Evolutionary conservation across 352 stramenopile genomes (phyloP).

Genomic region (Aphanomyces stellatus): DNA sequence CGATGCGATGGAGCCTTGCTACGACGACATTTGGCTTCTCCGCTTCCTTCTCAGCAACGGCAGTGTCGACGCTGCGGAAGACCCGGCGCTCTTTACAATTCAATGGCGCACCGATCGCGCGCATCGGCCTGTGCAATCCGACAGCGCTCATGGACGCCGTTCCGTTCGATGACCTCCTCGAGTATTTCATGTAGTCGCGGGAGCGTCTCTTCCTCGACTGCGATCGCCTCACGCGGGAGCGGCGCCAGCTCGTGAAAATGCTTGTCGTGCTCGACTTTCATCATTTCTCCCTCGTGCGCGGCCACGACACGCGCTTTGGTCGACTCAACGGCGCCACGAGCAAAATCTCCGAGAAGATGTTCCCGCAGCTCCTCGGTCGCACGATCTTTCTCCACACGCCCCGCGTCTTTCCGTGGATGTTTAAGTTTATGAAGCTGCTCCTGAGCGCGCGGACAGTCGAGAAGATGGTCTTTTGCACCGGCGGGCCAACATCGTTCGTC

Average conservation of each 20-base stretch:
- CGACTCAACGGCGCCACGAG: background rate
- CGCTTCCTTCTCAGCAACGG: conserved; percentile 4
- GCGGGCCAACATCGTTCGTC: background rate
- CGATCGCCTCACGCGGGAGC: background rate
- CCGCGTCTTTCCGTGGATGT: background rate
- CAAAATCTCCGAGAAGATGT: background rate
- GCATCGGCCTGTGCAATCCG: background rate
- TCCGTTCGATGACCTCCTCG: background rate
- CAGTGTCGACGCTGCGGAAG: background rate
- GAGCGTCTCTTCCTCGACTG: background rate
- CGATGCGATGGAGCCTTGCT: background rate
- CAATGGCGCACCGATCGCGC: background rate
- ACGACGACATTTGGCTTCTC: conserved; percentile 5
- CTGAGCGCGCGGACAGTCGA: background rate
- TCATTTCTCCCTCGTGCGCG: background rate
- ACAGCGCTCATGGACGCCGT: background rate
- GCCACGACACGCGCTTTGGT: background rate
- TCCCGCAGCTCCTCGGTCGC: background rate
- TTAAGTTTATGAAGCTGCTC: background rate
- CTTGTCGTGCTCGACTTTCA: background rate
- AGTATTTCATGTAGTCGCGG: background rate
- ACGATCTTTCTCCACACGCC: background rate
- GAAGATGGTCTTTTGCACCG: background rate
- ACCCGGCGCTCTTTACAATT: background rate
- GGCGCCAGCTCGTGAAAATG: background rate